Base-by-base conservation (phyloP, 2,329 filamentous ascomycete species). In the Thermothelomyces thermophilus region DNA sequence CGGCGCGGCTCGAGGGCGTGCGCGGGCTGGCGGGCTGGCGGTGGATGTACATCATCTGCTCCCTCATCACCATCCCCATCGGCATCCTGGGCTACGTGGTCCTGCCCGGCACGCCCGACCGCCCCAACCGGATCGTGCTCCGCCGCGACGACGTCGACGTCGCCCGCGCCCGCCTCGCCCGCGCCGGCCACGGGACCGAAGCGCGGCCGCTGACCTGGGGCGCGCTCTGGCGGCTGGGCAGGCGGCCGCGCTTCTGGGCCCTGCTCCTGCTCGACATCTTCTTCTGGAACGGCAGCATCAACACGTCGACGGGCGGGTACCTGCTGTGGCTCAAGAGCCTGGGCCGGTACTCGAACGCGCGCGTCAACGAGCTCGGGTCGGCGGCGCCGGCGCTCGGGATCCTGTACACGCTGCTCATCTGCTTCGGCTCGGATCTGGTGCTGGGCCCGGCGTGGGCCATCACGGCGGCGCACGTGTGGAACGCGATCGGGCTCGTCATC, bases 311-410 rank as follows among this genome's bases (percentile, higher is more conserved):
- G 1, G 77, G 75, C 2, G 72, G 70, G 0, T 82, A 75, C 51
- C 60, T 80, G 2, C 67, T 83, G 0, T 82, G 78, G 78, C 64
- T 82, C 41, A 81, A 81, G 62, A 76, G 72, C 48, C 58, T 81
- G 13, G 62, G 70, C 1, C 66, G 73, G 2, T 80, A 71, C 58
- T 67, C 69, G 0, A 66, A 66, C 0, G 63, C 72, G 1, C 66
- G 65, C 11, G 61, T 80, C 42, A 80, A 79, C 57, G 67, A 77
- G 43, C 64, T 80, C 1, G 74, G 73, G 1, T 69, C 75, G 2
- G 74, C 75, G 7, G 69, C 75, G 0, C 76, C 77, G 0, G 77
- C 69, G 0, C 57, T 82, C 0, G 78, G 77, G 0, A 81, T 81
- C 2, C 73, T 80, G 48, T 82, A 77, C 56, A 74, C 71, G 0